Percentiles rank a stretch among this genome's conserved stretches.
Evolutionary conservation across 1,284 basidiomycete species (phyloP).

Genomic region (Puccinia hordei): DNA sequence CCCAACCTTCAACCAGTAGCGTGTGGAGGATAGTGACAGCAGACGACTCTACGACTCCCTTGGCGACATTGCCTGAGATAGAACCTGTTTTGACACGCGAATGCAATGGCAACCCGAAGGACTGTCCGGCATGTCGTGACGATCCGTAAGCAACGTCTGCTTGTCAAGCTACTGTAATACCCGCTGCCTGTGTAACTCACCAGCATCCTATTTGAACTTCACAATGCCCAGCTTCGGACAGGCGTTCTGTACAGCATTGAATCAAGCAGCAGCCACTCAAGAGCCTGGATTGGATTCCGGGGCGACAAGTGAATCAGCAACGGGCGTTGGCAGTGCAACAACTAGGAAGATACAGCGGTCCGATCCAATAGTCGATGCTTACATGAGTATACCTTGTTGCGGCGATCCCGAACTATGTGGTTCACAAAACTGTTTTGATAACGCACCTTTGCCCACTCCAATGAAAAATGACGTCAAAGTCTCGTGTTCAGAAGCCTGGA

Average conservation of each 20-base stretch:
- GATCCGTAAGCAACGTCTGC: slow-evolving; percentile 44
- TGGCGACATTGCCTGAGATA: neutral
- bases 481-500: slow-evolving; percentile 56
- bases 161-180: neutral
- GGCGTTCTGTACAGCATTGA: slow-evolving; percentile 46
- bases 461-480: slow-evolving; percentile 52
- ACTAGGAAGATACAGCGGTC: slow-evolving; percentile 17
- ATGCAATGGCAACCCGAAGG: slow-evolving; percentile 45
- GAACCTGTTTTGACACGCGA: slow-evolving; percentile 27
- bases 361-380: slow-evolving; percentile 51
- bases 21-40: slow-evolving; percentile 30
- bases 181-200: neutral
- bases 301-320: neutral
- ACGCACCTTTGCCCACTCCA: slow-evolving; percentile 46
- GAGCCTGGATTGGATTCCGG: neutral
- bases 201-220: neutral
- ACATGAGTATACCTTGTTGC: slow-evolving; percentile 55
- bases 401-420: slow-evolving; percentile 55
- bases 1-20: slow-evolving; percentile 31
- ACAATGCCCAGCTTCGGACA: slow-evolving; percentile 35
- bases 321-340: neutral
- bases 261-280: slow-evolving; percentile 29
- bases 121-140: slow-evolving; percentile 47
- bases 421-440: slow-evolving; percentile 53
- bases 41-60: neutral